These are phyloP conservation scores for Sclerotinia sclerotiorum DNA, from an alignment of 2,329 filamentous ascomycete genomes.

Conservation along the genomic window DNA sequence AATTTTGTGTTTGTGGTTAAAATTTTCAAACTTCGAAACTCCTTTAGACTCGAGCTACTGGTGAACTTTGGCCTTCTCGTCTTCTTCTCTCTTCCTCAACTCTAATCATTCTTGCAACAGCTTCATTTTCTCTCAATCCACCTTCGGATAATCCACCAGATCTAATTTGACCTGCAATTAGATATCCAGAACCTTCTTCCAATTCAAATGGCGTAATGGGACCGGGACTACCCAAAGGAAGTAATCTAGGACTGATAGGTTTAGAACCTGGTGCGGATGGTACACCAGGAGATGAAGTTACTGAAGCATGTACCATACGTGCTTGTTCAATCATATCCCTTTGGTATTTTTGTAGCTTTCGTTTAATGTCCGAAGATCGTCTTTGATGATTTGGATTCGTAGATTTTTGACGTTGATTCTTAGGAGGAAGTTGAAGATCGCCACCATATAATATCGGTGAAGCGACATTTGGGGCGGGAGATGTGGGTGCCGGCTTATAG, in stretches of 20 bases:
- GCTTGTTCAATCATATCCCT: slow-evolving; percentile 62
- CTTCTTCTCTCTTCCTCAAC: slow-evolving; percentile 21
- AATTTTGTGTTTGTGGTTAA: not conserved
- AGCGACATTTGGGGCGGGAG: slow-evolving; percentile 30
- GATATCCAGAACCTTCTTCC: slow-evolving; percentile 41
- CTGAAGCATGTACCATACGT: slow-evolving; percentile 44
- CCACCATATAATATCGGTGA: slow-evolving; percentile 30
- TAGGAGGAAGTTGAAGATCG: slow-evolving; percentile 34
- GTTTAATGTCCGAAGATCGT: slow-evolving; percentile 50
- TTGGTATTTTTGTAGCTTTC: slow-evolving; percentile 58
- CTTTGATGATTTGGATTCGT: slow-evolving; percentile 43
- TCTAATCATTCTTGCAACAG: slow-evolving; percentile 19
- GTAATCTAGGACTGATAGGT: slow-evolving; percentile 51
- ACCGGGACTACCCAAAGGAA: slow-evolving; percentile 57
- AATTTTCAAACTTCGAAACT: not conserved
- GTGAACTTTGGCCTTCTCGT: slow-evolving; percentile 22
- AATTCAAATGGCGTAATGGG: slow-evolving; percentile 63
- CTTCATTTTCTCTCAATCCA: slow-evolving; percentile 22
- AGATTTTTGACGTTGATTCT: slow-evolving; percentile 34
- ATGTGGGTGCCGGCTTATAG: slow-evolving; percentile 46
- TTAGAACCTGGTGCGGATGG: slow-evolving; percentile 39
- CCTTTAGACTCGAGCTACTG: slow-evolving; percentile 14
- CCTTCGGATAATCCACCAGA: slow-evolving; percentile 10
- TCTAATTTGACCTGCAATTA: slow-evolving; percentile 30
- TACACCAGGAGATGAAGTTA: slow-evolving; percentile 36